Base-by-base conservation (phyloP, 257 asterid species). In the Solanum chilense region DNA sequence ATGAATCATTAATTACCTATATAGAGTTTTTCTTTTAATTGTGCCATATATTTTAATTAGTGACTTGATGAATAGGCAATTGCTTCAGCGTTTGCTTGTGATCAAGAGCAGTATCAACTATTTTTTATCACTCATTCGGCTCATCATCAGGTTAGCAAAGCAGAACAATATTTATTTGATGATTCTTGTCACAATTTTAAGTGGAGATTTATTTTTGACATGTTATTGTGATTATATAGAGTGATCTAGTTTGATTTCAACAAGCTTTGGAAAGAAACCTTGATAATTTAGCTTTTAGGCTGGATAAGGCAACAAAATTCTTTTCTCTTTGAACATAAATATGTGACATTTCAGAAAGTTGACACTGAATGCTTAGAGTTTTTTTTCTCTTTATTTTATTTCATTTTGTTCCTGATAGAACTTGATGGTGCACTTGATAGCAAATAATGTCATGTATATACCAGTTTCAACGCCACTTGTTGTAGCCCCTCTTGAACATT, bases 391-490 rank as follows among this genome's bases (percentile, higher is more conserved):
- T 88, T 58, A 62, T 44, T 47, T 62, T 77, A 86, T 84, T 84
- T 37, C 35, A 33, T 37, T 37, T 37, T 37, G 39, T 37, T 37
- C 82, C 78, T 93, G 35, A 88, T 92, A 95, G 99, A 91, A 91
- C 89, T 89, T 96, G 87, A 92, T 88, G 86, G 92, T 76, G 83
- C 96, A 93, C 82, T 85, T 96, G 93, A 94, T 89, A 86, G 93
- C 92, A 85, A 94, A 91, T 86, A 87, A 94, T 87, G 92, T 95
- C 87, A 89, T 31, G 49, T 94, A 86, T 86, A 71, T 90, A 84
- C 95, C 98, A 73, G 93, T 94, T 90, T 93, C 93, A 71, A 92
- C 98, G 27, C 98, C 96, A 74, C 96, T 98, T 86, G 95, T 89
- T 88, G 88, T 96, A 89, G 91, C 98, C 86, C 88, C 92, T 87